Conservation (phyloP, 345 rosid genomes). For the Geranium brycei region DNA sequence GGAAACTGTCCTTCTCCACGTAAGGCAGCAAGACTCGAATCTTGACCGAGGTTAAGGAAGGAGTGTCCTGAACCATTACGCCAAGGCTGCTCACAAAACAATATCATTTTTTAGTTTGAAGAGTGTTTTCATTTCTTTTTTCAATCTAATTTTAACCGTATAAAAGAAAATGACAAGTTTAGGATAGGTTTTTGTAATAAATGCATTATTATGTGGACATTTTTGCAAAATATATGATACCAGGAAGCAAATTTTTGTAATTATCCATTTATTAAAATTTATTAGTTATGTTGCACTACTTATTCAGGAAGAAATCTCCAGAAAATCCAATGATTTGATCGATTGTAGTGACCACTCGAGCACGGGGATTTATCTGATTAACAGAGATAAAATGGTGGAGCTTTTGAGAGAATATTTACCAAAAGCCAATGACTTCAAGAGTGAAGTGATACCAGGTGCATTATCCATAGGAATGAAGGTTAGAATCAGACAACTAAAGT, state of each 20-base stretch:
- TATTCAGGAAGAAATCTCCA: conserved; percentile 27
- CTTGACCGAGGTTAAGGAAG: no score
- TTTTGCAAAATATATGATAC: no score
- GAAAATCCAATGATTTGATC: conserved; percentile 7
- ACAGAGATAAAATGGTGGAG: conserved; percentile 38
- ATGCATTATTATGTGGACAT: no score
- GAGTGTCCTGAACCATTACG: no score
- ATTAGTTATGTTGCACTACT: background rate
- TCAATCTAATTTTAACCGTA: no score
- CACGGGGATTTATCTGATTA: conserved; percentile 64
- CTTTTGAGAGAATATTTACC: conserved; percentile 45
- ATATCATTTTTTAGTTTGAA: background rate
- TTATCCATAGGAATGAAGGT: conserved; percentile 70
- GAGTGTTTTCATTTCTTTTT: background rate
- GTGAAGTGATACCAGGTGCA: conserved; percentile 52
- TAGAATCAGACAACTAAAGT: conserved; percentile 16
- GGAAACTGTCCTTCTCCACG: no score
- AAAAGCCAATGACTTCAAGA: conserved; percentile 40
- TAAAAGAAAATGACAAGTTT: no score
- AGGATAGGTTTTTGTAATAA: no score
- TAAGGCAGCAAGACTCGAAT: no score
- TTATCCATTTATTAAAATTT: no score
- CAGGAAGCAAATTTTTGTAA: no score
- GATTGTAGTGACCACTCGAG: conserved; percentile 20
- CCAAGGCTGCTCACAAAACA: no score